These are phyloP conservation scores for Hypoxylon fuscum DNA, from an alignment of 495 filamentous ascomycete genomes.

Conservation along the genomic window DNA sequence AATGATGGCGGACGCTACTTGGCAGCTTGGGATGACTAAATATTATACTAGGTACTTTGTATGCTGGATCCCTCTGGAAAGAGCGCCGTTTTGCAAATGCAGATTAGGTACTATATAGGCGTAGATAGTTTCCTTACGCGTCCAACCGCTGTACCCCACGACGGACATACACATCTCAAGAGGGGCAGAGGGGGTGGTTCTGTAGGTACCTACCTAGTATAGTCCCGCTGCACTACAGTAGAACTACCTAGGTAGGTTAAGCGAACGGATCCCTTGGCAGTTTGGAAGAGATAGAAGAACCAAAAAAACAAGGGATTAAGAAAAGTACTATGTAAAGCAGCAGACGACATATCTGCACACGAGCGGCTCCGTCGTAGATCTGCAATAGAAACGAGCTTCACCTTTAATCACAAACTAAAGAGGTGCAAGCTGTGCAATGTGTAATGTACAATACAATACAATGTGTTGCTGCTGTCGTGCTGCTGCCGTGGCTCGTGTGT, in stretches of 20 bases:
- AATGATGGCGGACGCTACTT: constrained; percentile 32
- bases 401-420: constrained; percentile 5
- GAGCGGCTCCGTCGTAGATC: too few species aligned
- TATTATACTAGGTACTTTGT: constrained; percentile 29
- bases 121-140: constrained; percentile 4
- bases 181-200: too few species aligned
- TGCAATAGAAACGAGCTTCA: background rate
- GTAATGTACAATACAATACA: background rate
- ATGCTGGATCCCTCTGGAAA: constrained; percentile 2
- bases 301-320: background rate
- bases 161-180: constrained; percentile 8
- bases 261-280: constrained; percentile 5
- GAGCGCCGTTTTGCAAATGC: background rate
- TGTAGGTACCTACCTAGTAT: constrained; percentile 16
- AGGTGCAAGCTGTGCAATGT: background rate
- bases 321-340: background rate
- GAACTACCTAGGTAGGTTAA: constrained; percentile 20
- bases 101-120: constrained; percentile 8
- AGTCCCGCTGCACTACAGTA: constrained; percentile 23
- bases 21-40: constrained; percentile 33
- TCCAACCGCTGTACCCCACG: constrained; percentile 34
- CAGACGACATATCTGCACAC: background rate
- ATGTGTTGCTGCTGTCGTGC: constrained; percentile 5
- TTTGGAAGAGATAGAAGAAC: too few species aligned
- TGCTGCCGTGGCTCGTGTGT: constrained; percentile 6